Percentiles rank a stretch among this genome's conserved stretches.
Conservation (phyloP, 2,329 filamentous ascomycete genomes). For the Pseudogymnoascus sp. region DNA sequence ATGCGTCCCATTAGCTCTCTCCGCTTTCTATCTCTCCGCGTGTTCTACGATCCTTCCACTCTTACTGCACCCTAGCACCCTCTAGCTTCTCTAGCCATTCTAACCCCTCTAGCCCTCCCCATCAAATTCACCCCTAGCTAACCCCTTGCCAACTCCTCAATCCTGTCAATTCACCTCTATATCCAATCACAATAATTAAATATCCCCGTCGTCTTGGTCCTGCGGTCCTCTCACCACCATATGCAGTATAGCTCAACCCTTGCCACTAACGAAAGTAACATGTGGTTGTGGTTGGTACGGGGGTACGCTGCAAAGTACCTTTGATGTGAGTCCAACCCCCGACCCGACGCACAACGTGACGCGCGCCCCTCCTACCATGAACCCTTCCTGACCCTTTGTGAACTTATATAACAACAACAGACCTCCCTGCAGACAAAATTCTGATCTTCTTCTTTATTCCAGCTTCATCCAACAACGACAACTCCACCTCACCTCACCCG, state of each 20-base stretch:
- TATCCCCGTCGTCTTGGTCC: not conserved
- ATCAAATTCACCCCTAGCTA: not conserved
- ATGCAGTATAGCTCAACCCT: not conserved
- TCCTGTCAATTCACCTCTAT: not conserved
- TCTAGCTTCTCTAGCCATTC: not conserved
- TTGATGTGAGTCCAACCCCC: not conserved
- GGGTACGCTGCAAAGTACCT: not conserved
- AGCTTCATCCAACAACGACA: not conserved
- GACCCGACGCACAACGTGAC: not conserved
- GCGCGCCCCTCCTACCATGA: not conserved
- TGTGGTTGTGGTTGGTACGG: not conserved
- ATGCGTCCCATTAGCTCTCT: not conserved
- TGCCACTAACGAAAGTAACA: not conserved
- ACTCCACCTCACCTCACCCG: not conserved
- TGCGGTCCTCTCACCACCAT: not conserved
- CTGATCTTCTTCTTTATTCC: not conserved
- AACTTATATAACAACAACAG: slow-evolving; percentile 3
- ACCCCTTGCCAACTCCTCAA: not conserved
- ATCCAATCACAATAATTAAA: not conserved
- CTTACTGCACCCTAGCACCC: not conserved
- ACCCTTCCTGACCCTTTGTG: not conserved
- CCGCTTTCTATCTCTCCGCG: not conserved
- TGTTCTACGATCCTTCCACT: not conserved
- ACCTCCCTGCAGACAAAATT: not conserved
- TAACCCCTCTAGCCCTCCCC: not conserved